These are phyloP conservation scores for Dactylorhiza incarnata DNA, from an alignment of 106 monocot genomes.

Conservation along the genomic window DNA sequence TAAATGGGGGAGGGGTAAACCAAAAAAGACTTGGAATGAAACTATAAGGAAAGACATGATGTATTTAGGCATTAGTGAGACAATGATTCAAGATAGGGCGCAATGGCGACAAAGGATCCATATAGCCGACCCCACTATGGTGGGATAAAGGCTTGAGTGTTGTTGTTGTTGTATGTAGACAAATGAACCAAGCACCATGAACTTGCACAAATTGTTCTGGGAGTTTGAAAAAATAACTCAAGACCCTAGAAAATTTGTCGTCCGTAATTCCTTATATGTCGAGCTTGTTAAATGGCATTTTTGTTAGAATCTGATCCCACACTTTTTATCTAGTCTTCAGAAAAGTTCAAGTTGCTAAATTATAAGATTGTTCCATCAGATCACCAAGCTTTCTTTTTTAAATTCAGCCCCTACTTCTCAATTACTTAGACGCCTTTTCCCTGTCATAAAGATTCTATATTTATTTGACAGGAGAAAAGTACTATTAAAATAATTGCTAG, in stretches of 20 bases:
- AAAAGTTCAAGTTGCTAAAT: neutral
- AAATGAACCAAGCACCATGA: too few species aligned
- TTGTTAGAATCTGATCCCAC: neutral
- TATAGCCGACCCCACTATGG: too few species aligned
- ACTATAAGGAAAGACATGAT: too few species aligned
- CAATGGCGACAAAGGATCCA: too few species aligned
- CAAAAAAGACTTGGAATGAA: too few species aligned
- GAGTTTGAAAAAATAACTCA: neutral
- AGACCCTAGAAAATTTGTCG: neutral
- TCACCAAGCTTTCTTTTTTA: neutral
- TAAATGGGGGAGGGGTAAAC: too few species aligned
- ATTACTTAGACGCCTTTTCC: neutral
- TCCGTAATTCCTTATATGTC: neutral
- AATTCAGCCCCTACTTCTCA: neutral
- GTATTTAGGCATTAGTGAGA: too few species aligned
- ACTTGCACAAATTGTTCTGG: too few species aligned
- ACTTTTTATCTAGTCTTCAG: neutral
- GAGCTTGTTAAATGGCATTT: neutral
- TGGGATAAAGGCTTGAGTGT: too few species aligned
- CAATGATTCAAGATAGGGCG: too few species aligned
- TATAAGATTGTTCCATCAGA: neutral
- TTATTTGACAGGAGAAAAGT: neutral
- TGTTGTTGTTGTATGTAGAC: too few species aligned
- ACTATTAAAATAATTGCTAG: neutral
- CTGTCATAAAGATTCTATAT: neutral